Evolutionary conservation across 345 rosid species (phyloP).

Genomic region (Melastoma malabathricum): DNA sequence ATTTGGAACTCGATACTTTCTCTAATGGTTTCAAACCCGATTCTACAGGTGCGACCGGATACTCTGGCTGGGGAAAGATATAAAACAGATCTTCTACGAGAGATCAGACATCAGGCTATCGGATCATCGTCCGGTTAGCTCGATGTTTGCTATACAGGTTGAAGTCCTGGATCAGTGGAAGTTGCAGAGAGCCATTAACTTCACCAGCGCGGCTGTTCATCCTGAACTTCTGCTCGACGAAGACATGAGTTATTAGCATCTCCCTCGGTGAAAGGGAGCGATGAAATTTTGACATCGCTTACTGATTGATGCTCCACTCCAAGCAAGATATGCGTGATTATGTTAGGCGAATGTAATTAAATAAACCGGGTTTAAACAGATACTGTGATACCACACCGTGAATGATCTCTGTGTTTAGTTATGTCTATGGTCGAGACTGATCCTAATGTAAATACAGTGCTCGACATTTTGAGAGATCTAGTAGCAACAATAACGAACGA

Average conservation of each 20-base stretch:
- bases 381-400: too few species aligned
- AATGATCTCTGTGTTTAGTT: too few species aligned
- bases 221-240: constrained; percentile 47
- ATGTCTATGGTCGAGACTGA: too few species aligned
- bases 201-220: constrained; percentile 56
- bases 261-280: too few species aligned
- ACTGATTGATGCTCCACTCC: too few species aligned
- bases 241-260: background rate
- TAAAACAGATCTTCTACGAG: constrained; percentile 65
- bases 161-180: constrained; percentile 76
- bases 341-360: too few species aligned
- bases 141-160: constrained; percentile 53
- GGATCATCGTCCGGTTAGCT: constrained; percentile 95
- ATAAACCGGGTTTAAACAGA: too few species aligned
- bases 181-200: constrained; percentile 64
- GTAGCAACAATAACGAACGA: too few species aligned
- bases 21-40: background rate
- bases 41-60: constrained; percentile 85
- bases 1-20: background rate
- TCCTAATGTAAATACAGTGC: too few species aligned
- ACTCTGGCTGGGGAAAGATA: constrained; percentile 77
- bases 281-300: too few species aligned
- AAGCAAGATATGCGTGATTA: too few species aligned
- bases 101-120: constrained; percentile 50
- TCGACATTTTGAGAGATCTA: too few species aligned